Percentiles rank a stretch among this genome's conserved stretches.
Conservation (phyloP, 2,329 filamentous ascomycete genomes). For the Fusarium nanum region DNA sequence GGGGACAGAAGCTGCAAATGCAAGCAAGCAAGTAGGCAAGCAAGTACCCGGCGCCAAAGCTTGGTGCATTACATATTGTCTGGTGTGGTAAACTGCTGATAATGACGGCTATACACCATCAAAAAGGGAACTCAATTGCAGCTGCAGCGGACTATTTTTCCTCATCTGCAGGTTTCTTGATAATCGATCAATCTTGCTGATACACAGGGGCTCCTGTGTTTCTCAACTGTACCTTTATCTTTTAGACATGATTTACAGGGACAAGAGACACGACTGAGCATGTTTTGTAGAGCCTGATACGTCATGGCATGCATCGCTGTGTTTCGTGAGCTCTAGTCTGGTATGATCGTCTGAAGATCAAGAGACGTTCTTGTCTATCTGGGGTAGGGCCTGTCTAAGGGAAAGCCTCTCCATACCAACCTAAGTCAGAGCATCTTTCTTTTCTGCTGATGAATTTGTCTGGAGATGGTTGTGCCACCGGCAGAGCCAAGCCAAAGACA, state of each 20-base stretch:
- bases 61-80: neutral
- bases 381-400: constrained; percentile 4
- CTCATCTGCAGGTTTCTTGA: neutral
- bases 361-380: constrained; percentile 8
- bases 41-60: constrained; percentile 6
- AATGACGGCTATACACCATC: constrained; percentile 14
- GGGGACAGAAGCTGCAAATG: constrained; percentile 9
- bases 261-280: constrained; percentile 14
- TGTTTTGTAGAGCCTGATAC: constrained; percentile 26
- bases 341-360: constrained; percentile 37
- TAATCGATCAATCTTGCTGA: neutral
- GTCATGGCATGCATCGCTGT: constrained; percentile 41
- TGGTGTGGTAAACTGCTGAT: constrained; percentile 14
- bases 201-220: neutral
- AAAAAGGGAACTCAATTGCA: neutral
- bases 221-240: neutral
- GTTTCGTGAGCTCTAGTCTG: constrained; percentile 39
- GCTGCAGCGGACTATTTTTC: neutral
- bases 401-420: constrained; percentile 20
- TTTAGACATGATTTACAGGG: constrained; percentile 14
- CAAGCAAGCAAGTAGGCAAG: neutral
- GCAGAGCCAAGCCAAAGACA: neutral
- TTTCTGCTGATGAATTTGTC: neutral
- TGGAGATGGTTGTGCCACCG: constrained; percentile 10
- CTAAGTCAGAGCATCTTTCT: neutral